Evolutionary conservation across 495 filamentous ascomycete species (phyloP).

Genomic region (Bombardia bombarda): DNA sequence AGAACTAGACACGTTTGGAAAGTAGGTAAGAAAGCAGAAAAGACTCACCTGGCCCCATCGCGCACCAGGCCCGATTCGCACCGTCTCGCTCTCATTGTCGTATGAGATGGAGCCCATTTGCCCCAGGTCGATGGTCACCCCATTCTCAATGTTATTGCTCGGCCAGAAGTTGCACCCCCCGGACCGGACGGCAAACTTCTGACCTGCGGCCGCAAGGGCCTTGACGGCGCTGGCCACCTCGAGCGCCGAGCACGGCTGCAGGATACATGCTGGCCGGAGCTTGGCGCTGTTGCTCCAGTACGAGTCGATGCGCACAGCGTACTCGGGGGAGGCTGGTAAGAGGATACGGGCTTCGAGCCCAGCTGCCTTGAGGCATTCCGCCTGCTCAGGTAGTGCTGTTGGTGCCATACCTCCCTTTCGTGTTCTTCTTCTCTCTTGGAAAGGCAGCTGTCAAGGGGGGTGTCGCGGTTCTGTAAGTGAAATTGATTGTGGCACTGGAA

Average conservation of each 20-base stretch:
- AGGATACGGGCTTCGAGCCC: slow-evolving; percentile 4
- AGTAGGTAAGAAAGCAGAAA: too few relatives aligned
- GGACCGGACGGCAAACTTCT: slow-evolving; percentile 39
- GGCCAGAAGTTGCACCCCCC: slow-evolving; percentile 41
- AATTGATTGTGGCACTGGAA: too few relatives aligned
- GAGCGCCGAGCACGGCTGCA: slow-evolving; percentile 21
- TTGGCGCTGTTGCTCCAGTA: slow-evolving; percentile 44
- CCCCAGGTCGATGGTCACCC: slow-evolving; percentile 47
- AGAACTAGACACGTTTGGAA: too few relatives aligned
- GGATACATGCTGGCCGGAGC: slow-evolving; percentile 26
- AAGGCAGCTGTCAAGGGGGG: too few relatives aligned
- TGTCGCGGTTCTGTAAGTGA: too few relatives aligned
- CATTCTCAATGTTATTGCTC: slow-evolving; percentile 35
- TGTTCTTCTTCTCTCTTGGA: too few relatives aligned
- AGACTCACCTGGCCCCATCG: too few relatives aligned
- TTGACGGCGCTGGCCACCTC: slow-evolving; percentile 32
- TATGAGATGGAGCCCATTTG: slow-evolving; percentile 33
- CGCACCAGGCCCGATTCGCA: slow-evolving; percentile 32
- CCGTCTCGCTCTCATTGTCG: slow-evolving; percentile 16
- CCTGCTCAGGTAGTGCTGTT: too few relatives aligned
- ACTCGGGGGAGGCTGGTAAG: slow-evolving; percentile 2
- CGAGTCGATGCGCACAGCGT: slow-evolving; percentile 3
- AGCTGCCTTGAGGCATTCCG: neutral
- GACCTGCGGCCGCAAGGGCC: slow-evolving; percentile 19
- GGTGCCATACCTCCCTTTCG: too few relatives aligned